phyloP scores from a whole-genome alignment of 805 yeast genomes.

The Kodamaea laetipori region DNA sequence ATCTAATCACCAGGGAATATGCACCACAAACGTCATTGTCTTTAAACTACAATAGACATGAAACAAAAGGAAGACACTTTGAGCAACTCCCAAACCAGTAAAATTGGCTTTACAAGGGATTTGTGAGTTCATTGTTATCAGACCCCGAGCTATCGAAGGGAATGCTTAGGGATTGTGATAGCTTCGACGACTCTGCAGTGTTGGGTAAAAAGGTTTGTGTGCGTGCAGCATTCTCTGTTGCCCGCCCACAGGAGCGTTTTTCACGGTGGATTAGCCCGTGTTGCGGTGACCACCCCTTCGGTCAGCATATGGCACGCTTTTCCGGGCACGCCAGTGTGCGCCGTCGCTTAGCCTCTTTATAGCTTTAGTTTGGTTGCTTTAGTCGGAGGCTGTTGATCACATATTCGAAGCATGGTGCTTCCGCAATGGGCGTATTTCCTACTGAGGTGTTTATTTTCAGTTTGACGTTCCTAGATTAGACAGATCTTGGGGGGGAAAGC shows the following conservation, averaged over 20 bases:
- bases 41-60: not conserved
- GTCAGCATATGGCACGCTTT: not conserved
- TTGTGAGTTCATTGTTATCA: not conserved
- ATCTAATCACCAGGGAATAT: constrained; percentile 1
- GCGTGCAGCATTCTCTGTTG: not conserved
- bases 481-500: not conserved
- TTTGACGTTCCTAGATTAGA: not conserved
- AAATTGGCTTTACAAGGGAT: constrained; percentile 1
- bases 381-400: constrained; percentile 2
- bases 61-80: constrained; percentile 2
- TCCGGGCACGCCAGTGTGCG: not conserved
- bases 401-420: constrained; percentile 1
- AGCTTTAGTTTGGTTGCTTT: not conserved
- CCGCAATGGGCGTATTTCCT: not conserved
- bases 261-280: too few species aligned
- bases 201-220: not conserved
- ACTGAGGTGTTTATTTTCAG: not conserved
- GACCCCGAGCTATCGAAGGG: constrained; percentile 4
- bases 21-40: constrained; percentile 1
- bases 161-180: constrained; percentile 1
- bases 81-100: not conserved
- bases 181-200: not conserved
- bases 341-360: not conserved
- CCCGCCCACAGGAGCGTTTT: too few species aligned
- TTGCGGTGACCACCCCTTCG: too few species aligned